A percentile compares a stretch with the other conserved stretches of the same genome.
These are phyloP conservation scores for Phytophthora sansomeana DNA, from an alignment of 352 stramenopile species.

Conservation along the genomic window DNA sequence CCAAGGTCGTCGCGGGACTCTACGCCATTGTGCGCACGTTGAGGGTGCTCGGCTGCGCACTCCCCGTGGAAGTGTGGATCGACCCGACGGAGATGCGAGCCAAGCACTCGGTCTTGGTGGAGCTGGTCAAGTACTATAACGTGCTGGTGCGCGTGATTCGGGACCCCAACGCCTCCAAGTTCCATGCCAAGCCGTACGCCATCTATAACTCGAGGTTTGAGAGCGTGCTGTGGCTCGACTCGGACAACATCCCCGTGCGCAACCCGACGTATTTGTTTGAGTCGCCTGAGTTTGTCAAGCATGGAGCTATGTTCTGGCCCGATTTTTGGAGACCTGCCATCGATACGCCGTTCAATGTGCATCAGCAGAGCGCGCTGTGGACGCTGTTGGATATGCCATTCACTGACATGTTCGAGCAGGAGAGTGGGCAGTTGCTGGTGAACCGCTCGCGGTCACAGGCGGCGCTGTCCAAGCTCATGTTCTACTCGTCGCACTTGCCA, in stretches of 20 bases:
- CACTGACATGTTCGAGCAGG: conserved; percentile 89
- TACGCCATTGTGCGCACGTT: conserved; percentile 79
- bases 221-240: conserved; percentile 82
- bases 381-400: conserved; percentile 83
- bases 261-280: conserved; percentile 89
- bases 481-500: conserved; percentile 71
- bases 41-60: conserved; percentile 45
- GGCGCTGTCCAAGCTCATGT: conserved; percentile 81
- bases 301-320: conserved; percentile 85
- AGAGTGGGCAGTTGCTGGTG: conserved; percentile 80
- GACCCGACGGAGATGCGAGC: conserved; percentile 57
- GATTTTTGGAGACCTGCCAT: conserved; percentile 80
- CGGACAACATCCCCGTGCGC: conserved; percentile 79
- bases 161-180: conserved; percentile 73
- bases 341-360: conserved; percentile 78
- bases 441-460: conserved; percentile 48
- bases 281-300: conserved; percentile 59
- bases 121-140: conserved; percentile 61
- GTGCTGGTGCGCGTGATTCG: conserved; percentile 63
- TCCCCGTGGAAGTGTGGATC: conserved; percentile 78
- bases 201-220: conserved; percentile 83
- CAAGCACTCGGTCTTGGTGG: conserved; percentile 64
- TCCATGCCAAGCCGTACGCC: conserved; percentile 81
- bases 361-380: conserved; percentile 77
- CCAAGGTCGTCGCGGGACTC: conserved; percentile 67